These are phyloP conservation scores for Chalciporus sphaerocephalus DNA, from an alignment of 768 basidiomycete genomes.

Conservation along the genomic window DNA sequence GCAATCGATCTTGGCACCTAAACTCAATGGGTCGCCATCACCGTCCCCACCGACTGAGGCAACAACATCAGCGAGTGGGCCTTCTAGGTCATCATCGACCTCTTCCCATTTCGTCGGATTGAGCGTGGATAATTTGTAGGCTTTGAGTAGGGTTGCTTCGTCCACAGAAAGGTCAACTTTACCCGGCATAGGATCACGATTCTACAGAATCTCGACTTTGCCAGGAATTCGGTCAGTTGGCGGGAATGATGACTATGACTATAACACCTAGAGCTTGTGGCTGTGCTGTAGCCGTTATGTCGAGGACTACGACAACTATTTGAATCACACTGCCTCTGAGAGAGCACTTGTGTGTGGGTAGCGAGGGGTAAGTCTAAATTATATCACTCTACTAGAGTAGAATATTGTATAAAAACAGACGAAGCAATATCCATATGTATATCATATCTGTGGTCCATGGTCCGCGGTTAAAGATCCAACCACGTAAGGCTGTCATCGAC, in stretches of 20 bases:
- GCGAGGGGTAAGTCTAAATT: conserved; percentile 9
- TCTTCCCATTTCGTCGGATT: conserved; percentile 86
- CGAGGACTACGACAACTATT: too few species aligned
- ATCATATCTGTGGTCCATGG: not conserved
- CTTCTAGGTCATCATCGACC: conserved; percentile 78
- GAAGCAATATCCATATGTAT: conserved; percentile 7
- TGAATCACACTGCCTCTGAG: too few species aligned
- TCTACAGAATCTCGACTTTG: not conserved
- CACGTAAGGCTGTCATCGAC: conserved; percentile 1
- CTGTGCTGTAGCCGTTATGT: too few species aligned
- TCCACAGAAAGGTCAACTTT: conserved; percentile 68
- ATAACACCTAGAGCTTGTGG: conserved; percentile 10
- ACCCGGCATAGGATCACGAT: conserved; percentile 23
- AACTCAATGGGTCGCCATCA: conserved; percentile 74
- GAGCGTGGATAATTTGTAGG: conserved; percentile 78
- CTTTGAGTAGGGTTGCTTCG: conserved; percentile 79
- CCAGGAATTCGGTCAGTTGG: not conserved
- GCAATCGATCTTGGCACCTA: conserved; percentile 63
- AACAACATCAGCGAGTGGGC: conserved; percentile 66
- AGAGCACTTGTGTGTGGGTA: too few species aligned
- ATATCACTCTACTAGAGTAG: conserved; percentile 5
- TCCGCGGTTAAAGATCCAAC: conserved; percentile 2
- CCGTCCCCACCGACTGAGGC: conserved; percentile 54
- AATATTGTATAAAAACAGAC: conserved; percentile 8
- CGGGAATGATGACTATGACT: not conserved